Conservation (phyloP, 331 rosid species). For the Quercus phellos region DNA sequence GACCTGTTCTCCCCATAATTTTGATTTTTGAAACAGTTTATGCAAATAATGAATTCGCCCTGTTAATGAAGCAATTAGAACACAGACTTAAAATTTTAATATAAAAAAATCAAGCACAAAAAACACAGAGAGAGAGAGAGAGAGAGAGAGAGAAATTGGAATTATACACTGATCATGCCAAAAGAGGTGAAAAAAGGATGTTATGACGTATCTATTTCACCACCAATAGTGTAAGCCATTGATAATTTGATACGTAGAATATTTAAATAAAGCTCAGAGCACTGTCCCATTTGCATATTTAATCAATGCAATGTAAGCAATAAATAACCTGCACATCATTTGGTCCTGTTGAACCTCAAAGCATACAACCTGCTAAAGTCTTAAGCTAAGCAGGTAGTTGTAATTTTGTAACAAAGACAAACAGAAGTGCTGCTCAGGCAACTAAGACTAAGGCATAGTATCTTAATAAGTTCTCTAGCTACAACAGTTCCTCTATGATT, state of each 20-base stretch:
- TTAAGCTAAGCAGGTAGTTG: background rate
- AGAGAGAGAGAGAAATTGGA: background rate
- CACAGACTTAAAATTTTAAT: background rate
- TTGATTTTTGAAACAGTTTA: conserved; percentile 60
- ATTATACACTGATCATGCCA: background rate
- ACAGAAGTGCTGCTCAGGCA: background rate
- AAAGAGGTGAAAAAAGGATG: background rate
- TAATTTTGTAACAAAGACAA: background rate
- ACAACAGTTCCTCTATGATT: background rate
- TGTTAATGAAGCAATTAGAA: conserved; percentile 32
- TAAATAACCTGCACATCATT: background rate
- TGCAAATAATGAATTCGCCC: conserved; percentile 58
- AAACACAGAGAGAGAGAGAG: background rate
- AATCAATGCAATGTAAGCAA: background rate
- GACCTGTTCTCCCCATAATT: conserved; percentile 63
- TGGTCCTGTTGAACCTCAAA: background rate
- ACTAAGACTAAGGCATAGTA: background rate
- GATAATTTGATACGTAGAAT: background rate
- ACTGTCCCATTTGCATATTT: background rate
- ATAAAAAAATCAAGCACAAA: background rate
- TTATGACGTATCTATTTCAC: background rate
- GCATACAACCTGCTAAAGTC: background rate
- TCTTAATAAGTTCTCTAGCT: background rate
- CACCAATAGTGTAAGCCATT: background rate
- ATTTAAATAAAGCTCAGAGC: background rate